Evolutionary conservation across 2,329 filamentous ascomycete genomes (phyloP).

Genomic region (Talaromyces sp.): DNA sequence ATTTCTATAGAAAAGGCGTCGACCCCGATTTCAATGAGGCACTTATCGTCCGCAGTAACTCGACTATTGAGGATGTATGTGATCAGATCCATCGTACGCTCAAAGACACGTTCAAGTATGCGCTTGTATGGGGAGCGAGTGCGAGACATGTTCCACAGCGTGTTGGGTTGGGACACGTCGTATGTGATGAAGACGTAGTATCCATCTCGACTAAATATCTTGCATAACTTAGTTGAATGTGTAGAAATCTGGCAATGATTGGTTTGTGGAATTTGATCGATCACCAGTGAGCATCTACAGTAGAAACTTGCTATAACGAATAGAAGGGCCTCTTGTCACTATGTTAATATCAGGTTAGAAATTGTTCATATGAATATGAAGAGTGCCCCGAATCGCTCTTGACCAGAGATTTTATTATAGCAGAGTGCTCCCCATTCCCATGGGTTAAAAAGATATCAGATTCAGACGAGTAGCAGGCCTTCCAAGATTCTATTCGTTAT

Average conservation of each 20-base stretch:
- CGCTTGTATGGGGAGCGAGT: conserved; percentile 94
- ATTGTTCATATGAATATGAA: too few species aligned
- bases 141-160: conserved; percentile 92
- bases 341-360: too few species aligned
- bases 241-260: not conserved
- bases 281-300: not conserved
- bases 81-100: conserved; percentile 89
- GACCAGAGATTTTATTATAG: too few species aligned
- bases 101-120: conserved; percentile 99
- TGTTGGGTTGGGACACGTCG: conserved; percentile 79
- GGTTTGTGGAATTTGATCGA: not conserved
- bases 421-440: too few species aligned
- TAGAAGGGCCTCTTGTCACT: too few species aligned
- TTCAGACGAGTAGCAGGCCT: too few species aligned
- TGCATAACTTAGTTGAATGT: not conserved
- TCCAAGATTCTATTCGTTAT: not conserved
- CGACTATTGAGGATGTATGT: conserved; percentile 94
- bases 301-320: too few species aligned
- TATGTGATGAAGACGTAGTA: conserved; percentile 68
- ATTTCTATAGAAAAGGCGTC: conserved; percentile 67
- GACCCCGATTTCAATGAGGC: conserved; percentile 90
- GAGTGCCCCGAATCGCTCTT: too few species aligned
- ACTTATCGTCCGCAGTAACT: conserved; percentile 83
- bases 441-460: too few species aligned
- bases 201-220: conserved; percentile 59